Evolutionary conservation across 257 asterid species (phyloP), one percentile per base, ranked within the genome.

Genomic region (Przewalskia tangutica): DNA sequence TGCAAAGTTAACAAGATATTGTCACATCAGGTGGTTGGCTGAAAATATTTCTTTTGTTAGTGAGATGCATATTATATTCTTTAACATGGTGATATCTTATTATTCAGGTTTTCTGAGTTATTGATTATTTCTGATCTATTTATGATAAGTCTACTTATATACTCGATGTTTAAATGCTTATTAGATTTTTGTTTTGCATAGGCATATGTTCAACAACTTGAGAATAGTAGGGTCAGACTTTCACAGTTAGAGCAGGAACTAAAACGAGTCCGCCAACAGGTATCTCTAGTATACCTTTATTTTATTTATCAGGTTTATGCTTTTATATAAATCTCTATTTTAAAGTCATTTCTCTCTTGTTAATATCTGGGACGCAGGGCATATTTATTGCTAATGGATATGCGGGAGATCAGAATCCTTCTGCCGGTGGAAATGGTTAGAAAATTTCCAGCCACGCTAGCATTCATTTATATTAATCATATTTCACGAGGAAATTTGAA

Each of bases 131-230:
- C 11, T 36, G 77, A 48, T 36, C 4, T 9, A 16, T 23, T 7
- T 17, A n/a, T 11, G 46, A 4, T 42, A 36, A 34, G 9, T 51
- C 23, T 80, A 32, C 66, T 1, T 42, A 10, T 17, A 20, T 82
- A 59, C 40, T 54, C 4, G 38, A 81, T 82, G 77, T 53, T 48
- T 81, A 77, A 76, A 62, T 85, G 82, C 68, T 81, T 5, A 14
- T 32, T 59, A 59, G 12, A 73, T 77, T 56, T 81, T 81, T 87
- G 34, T 58, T 85, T 81, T 77, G 79, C 79, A 56, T 81, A 96
- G 98, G 99, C 94, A 9, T 96, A 96, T 81, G 97, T 95, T 86
- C 98, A 94, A 84, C 97, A 94, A 81, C 93, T 96, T 11, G 99
- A 96, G 87, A 96, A 77, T 82, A 92, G 99, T 82, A 90, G 97